Evolutionary conservation across 2,329 filamentous ascomycete species (phyloP), one percentile per base, ranked within the genome.

Genomic region (Fusarium transvaalense): DNA sequence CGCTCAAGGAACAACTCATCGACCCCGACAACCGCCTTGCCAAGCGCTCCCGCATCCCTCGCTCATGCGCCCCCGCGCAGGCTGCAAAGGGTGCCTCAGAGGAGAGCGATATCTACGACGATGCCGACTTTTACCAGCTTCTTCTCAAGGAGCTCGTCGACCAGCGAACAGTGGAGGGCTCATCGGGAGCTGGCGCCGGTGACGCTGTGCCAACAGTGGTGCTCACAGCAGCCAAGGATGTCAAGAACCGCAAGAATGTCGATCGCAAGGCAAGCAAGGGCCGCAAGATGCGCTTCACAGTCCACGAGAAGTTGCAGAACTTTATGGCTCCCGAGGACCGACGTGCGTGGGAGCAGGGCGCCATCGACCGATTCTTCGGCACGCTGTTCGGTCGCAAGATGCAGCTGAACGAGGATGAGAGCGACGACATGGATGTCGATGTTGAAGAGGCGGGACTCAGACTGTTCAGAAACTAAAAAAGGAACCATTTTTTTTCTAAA

Each of bases 221-320:
- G 69, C 89, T 90, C 82, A 88, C 89, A 19, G 89, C 91, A 35
- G 85, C 89, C 38, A 88, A 91, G 76, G 91, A 94, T 74, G 90
- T 89, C 56, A 97, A 95, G 83, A 86, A 91, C 61, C 91, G 92
- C 80, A 92, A 92, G 76, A 87, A 90, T 31, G 92, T 98, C 6
- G 96, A 99, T 78, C 94, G 94, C 21, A 96, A 94, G 77, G 96
- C 96, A 1, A 97, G 93, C 77, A 98, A 98, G 81, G 96, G 96
- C 8, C 85, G 96, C 50, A 97, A 97, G 82, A 88, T 99, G 86
- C 87, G 93, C 38, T 99, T 95, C 80, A 96, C 92, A 17, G 93
- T 97, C 45, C 94, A 98, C 76, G 95, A 98, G 82, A 98, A 98
- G 83, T 80, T 99, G 75, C 93, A 97, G 82, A 97, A 97, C 79